phyloP scores from a whole-genome alignment of 2,329 filamentous ascomycete genomes.

The Neofusicoccum laricinum region DNA sequence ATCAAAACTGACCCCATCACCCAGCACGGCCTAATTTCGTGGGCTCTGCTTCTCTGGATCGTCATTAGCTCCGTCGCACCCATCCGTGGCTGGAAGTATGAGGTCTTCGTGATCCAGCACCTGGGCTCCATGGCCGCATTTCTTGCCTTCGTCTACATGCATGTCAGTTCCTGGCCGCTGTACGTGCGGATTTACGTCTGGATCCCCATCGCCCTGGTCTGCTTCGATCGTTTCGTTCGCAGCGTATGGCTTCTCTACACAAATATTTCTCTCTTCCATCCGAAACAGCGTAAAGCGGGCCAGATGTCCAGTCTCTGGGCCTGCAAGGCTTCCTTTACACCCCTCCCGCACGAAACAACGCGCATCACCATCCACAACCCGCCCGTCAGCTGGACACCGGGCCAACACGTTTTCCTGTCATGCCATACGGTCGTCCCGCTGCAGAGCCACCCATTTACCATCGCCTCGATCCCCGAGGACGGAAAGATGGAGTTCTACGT shows the following conservation, averaged over 20 bases:
- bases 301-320: slow-evolving; percentile 31
- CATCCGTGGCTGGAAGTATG: slow-evolving; percentile 64
- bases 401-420: slow-evolving; percentile 62
- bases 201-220: slow-evolving; percentile 62
- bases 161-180: slow-evolving; percentile 50
- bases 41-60: slow-evolving; percentile 65
- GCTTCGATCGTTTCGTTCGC: slow-evolving; percentile 60
- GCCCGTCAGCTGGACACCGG: slow-evolving; percentile 57
- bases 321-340: slow-evolving; percentile 38
- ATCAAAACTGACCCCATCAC: slow-evolving; percentile 62
- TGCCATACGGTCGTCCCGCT: slow-evolving; percentile 56
- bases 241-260: slow-evolving; percentile 34
- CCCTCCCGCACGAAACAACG: slow-evolving; percentile 55
- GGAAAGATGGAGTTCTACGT: slow-evolving; percentile 56
- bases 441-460: slow-evolving; percentile 64
- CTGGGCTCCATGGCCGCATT: slow-evolving; percentile 60
- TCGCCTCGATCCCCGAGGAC: slow-evolving; percentile 56
- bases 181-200: slow-evolving; percentile 62
- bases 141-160: slow-evolving; percentile 61
- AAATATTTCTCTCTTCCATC: slow-evolving; percentile 41
- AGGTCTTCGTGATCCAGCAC: slow-evolving; percentile 69
- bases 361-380: slow-evolving; percentile 56
- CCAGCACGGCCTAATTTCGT: slow-evolving; percentile 65
- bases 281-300: slow-evolving; percentile 29
- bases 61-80: slow-evolving; percentile 62